Conservation (phyloP, 495 filamentous ascomycete species). For the Tuber calosporum region DNA sequence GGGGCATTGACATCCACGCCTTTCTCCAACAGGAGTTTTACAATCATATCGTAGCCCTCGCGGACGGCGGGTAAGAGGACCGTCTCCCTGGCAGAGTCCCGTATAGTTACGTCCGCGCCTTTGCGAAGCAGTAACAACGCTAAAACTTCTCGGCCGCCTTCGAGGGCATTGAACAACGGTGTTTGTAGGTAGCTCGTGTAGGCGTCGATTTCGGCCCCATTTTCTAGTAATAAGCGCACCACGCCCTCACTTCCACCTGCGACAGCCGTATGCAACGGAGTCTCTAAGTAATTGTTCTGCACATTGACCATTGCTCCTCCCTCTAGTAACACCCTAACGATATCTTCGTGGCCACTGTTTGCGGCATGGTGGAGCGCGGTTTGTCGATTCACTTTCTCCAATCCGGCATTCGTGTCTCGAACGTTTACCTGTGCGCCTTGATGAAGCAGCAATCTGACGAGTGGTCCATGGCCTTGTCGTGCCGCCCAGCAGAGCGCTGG, state of each 20-base stretch:
- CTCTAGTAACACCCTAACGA: constrained; percentile 8
- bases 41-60: neutral
- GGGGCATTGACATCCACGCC: neutral
- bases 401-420: neutral
- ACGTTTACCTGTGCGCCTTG: neutral
- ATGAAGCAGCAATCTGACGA: neutral
- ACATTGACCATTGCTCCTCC: constrained; percentile 2
- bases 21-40: neutral
- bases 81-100: constrained; percentile 30
- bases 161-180: constrained; percentile 2
- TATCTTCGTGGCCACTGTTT: neutral
- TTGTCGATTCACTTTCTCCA: neutral
- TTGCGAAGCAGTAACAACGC: constrained; percentile 3
- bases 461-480: neutral
- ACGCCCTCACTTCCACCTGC: neutral
- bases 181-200: neutral
- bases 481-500: constrained; percentile 14
- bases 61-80: constrained; percentile 37
- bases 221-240: constrained; percentile 6
- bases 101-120: constrained; percentile 22
- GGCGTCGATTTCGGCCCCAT: neutral
- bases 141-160: neutral
- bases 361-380: constrained; percentile 4
- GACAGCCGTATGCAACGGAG: constrained; percentile 6
- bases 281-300: neutral